A percentile compares a stretch with the other conserved stretches of the same genome.
These are phyloP conservation scores for Globisporangium rhizosaccharum DNA, from an alignment of 352 stramenopile species.

Conservation along the genomic window DNA sequence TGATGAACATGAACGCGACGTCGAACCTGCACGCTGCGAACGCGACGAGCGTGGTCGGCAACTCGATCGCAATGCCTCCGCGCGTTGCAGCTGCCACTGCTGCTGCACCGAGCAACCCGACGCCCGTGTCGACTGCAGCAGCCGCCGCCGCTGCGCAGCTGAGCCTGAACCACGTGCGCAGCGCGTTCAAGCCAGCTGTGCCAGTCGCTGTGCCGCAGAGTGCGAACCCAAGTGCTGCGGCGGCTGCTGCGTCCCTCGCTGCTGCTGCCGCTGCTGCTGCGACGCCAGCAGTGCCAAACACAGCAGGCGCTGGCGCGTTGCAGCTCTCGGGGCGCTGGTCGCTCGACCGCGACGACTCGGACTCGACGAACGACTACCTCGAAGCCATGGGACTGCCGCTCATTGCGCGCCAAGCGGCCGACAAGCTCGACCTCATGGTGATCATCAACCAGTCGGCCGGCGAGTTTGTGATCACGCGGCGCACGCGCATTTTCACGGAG, in stretches of 20 bases:
- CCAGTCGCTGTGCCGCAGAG: constrained; percentile 26
- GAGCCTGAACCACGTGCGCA: constrained; percentile 66
- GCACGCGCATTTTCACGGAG: constrained; percentile 88
- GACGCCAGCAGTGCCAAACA: constrained; percentile 49
- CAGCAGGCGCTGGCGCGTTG: constrained; percentile 63
- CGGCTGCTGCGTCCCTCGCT: constrained; percentile 8
- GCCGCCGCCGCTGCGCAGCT: constrained; percentile 30
- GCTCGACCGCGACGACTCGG: constrained; percentile 81
- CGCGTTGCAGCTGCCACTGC: constrained; percentile 17
- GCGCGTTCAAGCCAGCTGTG: constrained; percentile 61
- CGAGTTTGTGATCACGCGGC: constrained; percentile 83
- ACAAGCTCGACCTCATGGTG: constrained; percentile 87
- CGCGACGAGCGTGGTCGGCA: constrained; percentile 73
- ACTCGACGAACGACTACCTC: constrained; percentile 88
- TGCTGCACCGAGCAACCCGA: constrained; percentile 16
- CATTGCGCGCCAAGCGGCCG: constrained; percentile 80
- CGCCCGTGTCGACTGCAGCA: constrained; percentile 20
- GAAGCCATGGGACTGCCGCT: constrained; percentile 79
- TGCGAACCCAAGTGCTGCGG: constrained; percentile 1
- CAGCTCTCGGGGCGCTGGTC: constrained; percentile 83
- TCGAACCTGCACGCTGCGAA: constrained; percentile 81
- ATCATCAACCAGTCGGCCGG: constrained; percentile 81
- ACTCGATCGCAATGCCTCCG: constrained; percentile 65
- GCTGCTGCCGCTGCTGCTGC: constrained; percentile 10
- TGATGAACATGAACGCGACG: constrained; percentile 34